Evolutionary conservation across 2,329 filamentous ascomycete genomes (phyloP).

Genomic region (Verticillium dahliae): DNA sequence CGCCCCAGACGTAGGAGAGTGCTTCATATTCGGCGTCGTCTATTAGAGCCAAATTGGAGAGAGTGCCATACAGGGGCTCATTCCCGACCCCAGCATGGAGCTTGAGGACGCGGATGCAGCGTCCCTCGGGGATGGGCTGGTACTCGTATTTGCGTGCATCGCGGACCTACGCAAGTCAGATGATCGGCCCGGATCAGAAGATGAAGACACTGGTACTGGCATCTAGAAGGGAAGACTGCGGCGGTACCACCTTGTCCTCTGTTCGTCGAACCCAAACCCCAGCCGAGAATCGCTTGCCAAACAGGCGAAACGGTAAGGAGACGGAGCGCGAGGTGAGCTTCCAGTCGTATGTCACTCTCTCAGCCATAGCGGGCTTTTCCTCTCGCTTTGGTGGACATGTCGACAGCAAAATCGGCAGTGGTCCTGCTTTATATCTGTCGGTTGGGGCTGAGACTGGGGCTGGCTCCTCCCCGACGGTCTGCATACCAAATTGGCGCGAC

Average conservation of each 20-base stretch:
- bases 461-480: background rate
- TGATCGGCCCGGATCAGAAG: background rate
- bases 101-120: background rate
- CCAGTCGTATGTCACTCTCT: background rate
- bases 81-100: background rate
- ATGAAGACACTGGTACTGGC: background rate
- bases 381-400: background rate
- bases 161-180: background rate
- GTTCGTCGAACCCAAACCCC: background rate
- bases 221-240: background rate
- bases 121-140: background rate
- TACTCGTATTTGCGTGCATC: background rate
- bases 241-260: background rate
- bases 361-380: background rate
- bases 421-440: background rate
- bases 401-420: background rate
- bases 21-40: background rate
- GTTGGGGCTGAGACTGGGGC: background rate
- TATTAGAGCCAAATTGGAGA: background rate
- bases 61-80: background rate
- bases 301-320: background rate
- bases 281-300: background rate
- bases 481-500: background rate
- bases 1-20: background rate
- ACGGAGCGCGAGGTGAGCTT: background rate